Evolutionary conservation across 768 basidiomycete species (phyloP), one percentile per base, ranked within the genome.

Genomic region (Dacryopinax primogenitus): DNA sequence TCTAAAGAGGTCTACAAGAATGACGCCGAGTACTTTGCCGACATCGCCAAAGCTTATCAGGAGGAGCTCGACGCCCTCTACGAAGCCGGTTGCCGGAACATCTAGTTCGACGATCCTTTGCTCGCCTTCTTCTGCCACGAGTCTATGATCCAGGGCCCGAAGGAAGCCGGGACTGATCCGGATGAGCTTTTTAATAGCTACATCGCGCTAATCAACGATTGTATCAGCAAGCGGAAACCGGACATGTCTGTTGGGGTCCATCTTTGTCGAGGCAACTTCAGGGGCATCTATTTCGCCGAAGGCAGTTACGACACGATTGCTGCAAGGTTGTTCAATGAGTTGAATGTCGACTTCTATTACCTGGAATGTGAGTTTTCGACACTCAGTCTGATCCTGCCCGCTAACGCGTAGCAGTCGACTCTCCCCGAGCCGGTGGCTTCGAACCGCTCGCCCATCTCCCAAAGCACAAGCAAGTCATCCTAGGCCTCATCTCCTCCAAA

Each of bases 111-210:
- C 67, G 79, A 78, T 70, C 81, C 81, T 1, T 73, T 79, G 16
- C 76, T 82, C 28, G 76, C 78, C 39, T 88, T 84, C 75, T 87
- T 88, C 71, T 90, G 88, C 72, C 78, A 79, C 65, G 83, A 85
- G 66, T 71, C 71, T 0, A 81, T 81, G 77, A 73, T 80, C 47
- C 68, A 78, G 65, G 82, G 80, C 21, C 85, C 89, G 84, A 78
- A 79, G 70, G 78, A 77, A 28, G 82, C 80, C 44, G 83, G 82
- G 0, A 62, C 83, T 21, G 84, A 90, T 73, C 80, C 83, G 18
- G 83, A 82, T 63, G 80, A 80, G 1, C 78, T 90, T 45, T 78
- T 90, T 21, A 82, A 87, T 65, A 82, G 82, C 73, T 87, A 77
- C 67, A 83, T 87, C 71, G 78, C 81, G 62, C 81, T 84, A 23